These are phyloP conservation scores for Prototheca wickerhamii DNA, from an alignment of 163 green algal genomes.

Conservation along the genomic window DNA sequence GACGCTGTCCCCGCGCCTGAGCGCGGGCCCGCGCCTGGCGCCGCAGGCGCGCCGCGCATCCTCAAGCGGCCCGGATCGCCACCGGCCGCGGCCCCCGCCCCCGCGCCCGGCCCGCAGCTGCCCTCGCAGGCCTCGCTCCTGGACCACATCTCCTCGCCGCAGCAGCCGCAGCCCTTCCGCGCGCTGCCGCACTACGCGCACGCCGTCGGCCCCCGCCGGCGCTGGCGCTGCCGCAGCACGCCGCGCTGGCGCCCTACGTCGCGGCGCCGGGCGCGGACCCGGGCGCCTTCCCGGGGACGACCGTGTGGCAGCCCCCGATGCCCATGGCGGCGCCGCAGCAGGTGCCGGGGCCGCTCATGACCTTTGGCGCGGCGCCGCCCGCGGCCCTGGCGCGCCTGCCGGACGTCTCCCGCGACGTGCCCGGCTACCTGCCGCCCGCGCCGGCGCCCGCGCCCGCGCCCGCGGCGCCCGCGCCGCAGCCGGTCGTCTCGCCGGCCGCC, in stretches of 20 bases:
- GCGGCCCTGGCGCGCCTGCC: background rate
- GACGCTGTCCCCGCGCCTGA: too few relatives aligned
- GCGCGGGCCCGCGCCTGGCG: too few relatives aligned
- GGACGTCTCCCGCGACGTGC: too few relatives aligned
- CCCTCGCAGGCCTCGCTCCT: background rate
- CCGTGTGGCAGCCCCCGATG: background rate
- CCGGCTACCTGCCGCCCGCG: too few relatives aligned
- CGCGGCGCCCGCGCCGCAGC: background rate
- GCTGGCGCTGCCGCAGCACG: background rate
- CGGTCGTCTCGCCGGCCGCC: background rate
- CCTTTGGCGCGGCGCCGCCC: background rate
- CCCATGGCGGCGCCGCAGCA: background rate
- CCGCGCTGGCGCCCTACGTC: background rate
- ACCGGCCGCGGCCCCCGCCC: too few relatives aligned
- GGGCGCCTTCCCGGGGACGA: background rate
- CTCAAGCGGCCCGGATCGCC: background rate
- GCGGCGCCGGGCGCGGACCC: too few relatives aligned
- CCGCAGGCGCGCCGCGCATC: background rate
- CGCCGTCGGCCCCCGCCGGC: too few relatives aligned
- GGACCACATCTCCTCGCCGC: background rate
- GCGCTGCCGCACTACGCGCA: background rate
- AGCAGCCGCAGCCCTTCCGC: background rate
- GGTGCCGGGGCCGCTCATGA: background rate
- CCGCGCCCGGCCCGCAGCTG: background rate
- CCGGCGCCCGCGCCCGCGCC: too few relatives aligned